Evolutionary conservation across 176 grass and related monocot species (phyloP), one percentile per base, ranked within the genome.

Genomic region (Oryza australiensis): DNA sequence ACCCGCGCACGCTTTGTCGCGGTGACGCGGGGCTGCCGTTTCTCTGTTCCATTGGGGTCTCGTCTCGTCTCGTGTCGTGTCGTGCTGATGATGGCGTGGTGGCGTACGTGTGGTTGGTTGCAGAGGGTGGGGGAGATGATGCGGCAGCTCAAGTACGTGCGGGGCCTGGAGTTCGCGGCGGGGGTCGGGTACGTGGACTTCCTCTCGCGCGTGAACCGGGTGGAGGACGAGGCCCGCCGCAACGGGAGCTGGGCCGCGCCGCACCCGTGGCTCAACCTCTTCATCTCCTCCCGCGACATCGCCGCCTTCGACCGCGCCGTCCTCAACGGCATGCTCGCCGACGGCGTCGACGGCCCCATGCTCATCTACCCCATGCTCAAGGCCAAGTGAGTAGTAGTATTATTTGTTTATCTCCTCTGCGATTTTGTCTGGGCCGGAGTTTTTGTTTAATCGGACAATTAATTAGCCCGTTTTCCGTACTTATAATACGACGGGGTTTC

Each of bases 231-330:
- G 85, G 97, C 97, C 1, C 93, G 89, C 4, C 91, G 91, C 10
- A 93, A 83, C 76, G 97, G 97, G 42, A 95, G 87, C 75, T 99
- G 97, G 97, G 82, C 70, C 1, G 70, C 87, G 64, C 91, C 97
- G 14, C 97, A 99, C 91, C 97, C 97, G 5, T 99, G 97, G 97
- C 89, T 99, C 72, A 99, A 99, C 89, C 65, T 99, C 60, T 89
- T 99, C 87, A 65, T 99, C 77, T 81, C 93, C 20, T 80, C 93
- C 1, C 84, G 74, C 5, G 77, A 95, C 82, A 89, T 99, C 64
- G 57, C 62, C 22, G 91, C 27, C 23, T 96, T 99, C 83, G 87
- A 95, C 62, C 77, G 70, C 35, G 18, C 78, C 26, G 93, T 99
- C 20, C 73, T 99, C 85, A 85, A 85, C 4, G 66, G 73, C 69